Base-by-base conservation (phyloP, 2,329 filamentous ascomycete species). In the Endothia cerciana region DNA sequence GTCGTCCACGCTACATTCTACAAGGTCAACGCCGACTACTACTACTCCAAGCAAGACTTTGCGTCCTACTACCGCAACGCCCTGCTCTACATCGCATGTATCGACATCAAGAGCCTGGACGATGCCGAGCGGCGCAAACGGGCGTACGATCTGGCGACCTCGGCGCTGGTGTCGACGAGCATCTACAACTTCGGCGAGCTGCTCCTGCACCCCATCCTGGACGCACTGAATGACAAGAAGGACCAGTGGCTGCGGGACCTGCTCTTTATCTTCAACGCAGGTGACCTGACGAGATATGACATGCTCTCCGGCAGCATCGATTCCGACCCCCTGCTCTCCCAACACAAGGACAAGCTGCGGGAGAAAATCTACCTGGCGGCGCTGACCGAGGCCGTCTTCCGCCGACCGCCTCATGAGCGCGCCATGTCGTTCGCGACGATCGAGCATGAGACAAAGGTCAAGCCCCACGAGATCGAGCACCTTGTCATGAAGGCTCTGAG, bases 161-260 rank as follows among this genome's bases (percentile, higher is more conserved):
- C 95, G 36, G 95, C 95, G 11, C 86, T 99, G 10, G 91, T 97
- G 47, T 97, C 94, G 60, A 92, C 94, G 74, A 92, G 89, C 73
- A 99, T 98, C 81, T 98, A 99, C 87, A 99, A 99, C 83, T 99
- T 99, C 73, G 95, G 95, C 78, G 95, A 99, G 83, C 89, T 99
- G n/a, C 88, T 99, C 40, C 87, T 99, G 71, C 95, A 99, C 77
- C 95, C 95, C 3, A 97, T 99, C 75, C 89, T 99, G 69, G 92
- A 97, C 75, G 90, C 91, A 25, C 87, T 99, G 62, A 75, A 77
- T 30, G 84, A 84, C 74, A 87, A 89, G 72, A 89, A 90, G 30
- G 87, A 96, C 76, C 84, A 89, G 61, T 99, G 95, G 95, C 86
- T 99, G 70, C 91, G 93, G 69, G 92, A 97, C 53, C 89, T 99